Evolutionary conservation across 495 filamentous ascomycete genomes (phyloP).

Genomic region (Trichocladium uniseriatum): DNA sequence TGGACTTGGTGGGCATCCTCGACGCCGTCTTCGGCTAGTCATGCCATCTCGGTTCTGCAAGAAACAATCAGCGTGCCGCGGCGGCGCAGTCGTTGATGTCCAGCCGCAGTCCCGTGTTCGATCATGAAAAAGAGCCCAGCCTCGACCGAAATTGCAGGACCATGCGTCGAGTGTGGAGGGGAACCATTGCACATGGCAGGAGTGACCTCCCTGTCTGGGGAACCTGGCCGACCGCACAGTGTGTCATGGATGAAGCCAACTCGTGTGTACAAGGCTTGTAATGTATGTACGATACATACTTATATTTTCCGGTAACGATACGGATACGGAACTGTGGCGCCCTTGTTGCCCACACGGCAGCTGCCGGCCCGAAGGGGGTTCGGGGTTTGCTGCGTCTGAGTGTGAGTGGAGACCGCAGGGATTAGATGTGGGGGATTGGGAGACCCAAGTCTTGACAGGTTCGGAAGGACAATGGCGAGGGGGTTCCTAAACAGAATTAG

Average conservation of each 20-base stretch:
- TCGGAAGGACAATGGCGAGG: background rate
- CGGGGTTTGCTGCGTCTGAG: background rate
- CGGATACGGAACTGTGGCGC: too few species aligned
- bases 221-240: background rate
- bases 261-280: too few species aligned
- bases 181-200: too few species aligned
- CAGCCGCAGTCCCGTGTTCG: background rate
- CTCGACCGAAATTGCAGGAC: background rate
- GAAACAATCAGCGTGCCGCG: background rate
- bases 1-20: too few species aligned
- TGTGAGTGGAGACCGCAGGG: too few species aligned
- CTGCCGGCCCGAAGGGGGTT: slow-evolving; percentile 1
- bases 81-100: too few species aligned
- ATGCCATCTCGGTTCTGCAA: too few species aligned
- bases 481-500: background rate
- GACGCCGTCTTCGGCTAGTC: too few species aligned
- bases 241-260: background rate
- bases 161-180: too few species aligned
- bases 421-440: too few species aligned
- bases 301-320: background rate
- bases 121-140: background rate
- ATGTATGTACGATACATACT: background rate
- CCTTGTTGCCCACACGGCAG: background rate
- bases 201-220: background rate
- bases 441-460: too few species aligned